These are phyloP conservation scores for Angophora floribunda DNA, from an alignment of 345 rosid genomes.

Conservation along the genomic window DNA sequence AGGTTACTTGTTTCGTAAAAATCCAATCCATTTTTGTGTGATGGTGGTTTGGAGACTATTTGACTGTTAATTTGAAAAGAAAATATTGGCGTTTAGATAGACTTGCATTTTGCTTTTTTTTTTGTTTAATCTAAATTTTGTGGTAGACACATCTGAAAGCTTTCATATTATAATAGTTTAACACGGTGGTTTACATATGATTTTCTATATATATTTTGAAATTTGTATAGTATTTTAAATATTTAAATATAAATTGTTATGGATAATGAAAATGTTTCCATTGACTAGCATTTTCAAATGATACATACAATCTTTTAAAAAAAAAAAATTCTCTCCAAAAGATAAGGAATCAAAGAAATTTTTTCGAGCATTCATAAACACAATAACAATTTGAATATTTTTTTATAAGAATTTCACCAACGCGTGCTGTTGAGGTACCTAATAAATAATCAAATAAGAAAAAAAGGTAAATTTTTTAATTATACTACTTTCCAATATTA, in stretches of 20 bases:
- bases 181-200: neutral
- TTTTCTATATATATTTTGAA: neutral
- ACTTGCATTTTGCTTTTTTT: too few species aligned
- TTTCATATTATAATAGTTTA: neutral
- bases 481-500: neutral
- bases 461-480: neutral
- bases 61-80: neutral
- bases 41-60: neutral
- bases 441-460: too few species aligned
- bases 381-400: too few species aligned
- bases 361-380: neutral
- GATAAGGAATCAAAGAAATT: neutral
- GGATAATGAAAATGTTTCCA: too few species aligned
- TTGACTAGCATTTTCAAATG: rapidly evolving
- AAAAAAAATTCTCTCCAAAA: too few species aligned
- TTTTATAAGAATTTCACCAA: too few species aligned
- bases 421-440: too few species aligned
- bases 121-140: neutral
- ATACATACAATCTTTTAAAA: too few species aligned
- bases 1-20: neutral
- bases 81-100: neutral
- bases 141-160: neutral
- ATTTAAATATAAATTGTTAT: too few species aligned
- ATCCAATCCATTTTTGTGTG: neutral
- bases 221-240: too few species aligned